Evolutionary conservation across 2,329 filamentous ascomycete species (phyloP).

Genomic region (Coleophoma crateriformis): DNA sequence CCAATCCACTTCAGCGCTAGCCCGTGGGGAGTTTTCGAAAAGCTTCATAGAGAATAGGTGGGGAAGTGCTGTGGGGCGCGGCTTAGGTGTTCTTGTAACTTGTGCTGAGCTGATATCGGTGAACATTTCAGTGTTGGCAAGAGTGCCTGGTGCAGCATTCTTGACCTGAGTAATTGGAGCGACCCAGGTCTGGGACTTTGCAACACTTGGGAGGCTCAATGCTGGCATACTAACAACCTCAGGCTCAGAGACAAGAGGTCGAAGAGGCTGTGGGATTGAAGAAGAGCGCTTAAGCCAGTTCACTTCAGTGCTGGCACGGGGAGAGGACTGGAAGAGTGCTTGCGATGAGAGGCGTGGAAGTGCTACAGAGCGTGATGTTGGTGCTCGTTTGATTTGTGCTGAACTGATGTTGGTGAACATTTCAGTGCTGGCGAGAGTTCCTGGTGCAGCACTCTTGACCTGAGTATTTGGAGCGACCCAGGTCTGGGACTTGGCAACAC

Average conservation of each 20-base stretch:
- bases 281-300: slow-evolving; percentile 1
- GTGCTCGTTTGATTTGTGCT: neutral
- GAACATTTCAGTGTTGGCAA: neutral
- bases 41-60: neutral
- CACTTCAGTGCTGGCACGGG: neutral
- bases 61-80: neutral
- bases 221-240: too few relatives aligned
- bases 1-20: too few relatives aligned
- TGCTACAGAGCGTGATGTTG: neutral
- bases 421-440: neutral
- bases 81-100: neutral
- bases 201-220: too few relatives aligned
- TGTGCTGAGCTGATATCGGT: neutral
- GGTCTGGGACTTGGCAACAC: neutral
- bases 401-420: neutral
- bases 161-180: neutral
- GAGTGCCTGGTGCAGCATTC: neutral
- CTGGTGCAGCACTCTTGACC: neutral
- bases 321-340: neutral
- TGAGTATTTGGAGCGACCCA: neutral
- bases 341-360: neutral
- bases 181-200: neutral
- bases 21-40: neutral
- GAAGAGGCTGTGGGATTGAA: neutral
- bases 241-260: too few relatives aligned